Conservation (phyloP, 352 stramenopile species). For the Aphanomyces astaci region DNA sequence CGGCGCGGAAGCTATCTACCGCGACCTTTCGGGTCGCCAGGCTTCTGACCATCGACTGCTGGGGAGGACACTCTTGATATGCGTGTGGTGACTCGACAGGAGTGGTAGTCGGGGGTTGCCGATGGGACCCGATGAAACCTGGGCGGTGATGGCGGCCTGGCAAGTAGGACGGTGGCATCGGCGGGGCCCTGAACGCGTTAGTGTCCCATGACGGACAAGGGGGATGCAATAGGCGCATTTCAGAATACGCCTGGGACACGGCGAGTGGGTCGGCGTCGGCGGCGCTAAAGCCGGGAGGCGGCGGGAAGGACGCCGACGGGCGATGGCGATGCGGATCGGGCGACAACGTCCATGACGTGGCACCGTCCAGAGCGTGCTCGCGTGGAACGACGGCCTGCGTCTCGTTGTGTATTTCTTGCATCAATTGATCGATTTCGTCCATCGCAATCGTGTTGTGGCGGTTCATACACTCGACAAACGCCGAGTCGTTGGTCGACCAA, state of each 20-base stretch:
- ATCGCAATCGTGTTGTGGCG: neutral
- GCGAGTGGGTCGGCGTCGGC: slow-evolving; percentile 9
- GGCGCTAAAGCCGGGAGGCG: slow-evolving; percentile 5
- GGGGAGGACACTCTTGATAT: too few relatives aligned
- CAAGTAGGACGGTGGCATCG: slow-evolving; percentile 7
- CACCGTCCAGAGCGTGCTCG: too few relatives aligned
- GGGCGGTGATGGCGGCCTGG: neutral
- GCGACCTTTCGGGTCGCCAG: neutral
- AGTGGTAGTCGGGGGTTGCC: neutral
- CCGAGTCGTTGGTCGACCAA: too few relatives aligned
- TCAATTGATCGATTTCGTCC: slow-evolving; percentile 10
- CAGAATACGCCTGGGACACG: slow-evolving; percentile 6
- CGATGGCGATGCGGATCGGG: neutral
- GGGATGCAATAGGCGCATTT: neutral
- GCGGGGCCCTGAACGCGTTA: slow-evolving; percentile 1
- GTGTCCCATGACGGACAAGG: neutral
- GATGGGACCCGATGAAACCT: slow-evolving; percentile 10
- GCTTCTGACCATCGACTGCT: too few relatives aligned
- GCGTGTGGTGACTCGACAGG: neutral
- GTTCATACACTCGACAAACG: neutral
- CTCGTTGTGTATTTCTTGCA: slow-evolving; percentile 1
- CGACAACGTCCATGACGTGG: neutral
- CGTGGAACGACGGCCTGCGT: too few relatives aligned
- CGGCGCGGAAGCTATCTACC: neutral
- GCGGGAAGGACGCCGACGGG: neutral